These are phyloP conservation scores for Globisporangium iwayamae DNA, from an alignment of 352 stramenopile species.

Conservation along the genomic window DNA sequence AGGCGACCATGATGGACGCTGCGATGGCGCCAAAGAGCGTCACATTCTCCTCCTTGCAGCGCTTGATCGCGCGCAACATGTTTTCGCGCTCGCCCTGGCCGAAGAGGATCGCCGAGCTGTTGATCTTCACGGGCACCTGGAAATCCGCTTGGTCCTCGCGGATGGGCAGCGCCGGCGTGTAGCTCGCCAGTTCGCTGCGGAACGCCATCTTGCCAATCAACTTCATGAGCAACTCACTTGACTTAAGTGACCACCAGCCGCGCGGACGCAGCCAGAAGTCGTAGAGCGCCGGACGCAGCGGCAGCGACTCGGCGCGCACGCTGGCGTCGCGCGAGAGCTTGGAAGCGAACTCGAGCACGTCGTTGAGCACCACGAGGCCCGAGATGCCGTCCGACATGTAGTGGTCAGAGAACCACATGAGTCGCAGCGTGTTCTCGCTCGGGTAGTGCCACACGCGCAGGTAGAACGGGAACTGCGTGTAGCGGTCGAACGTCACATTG, in stretches of 20 bases:
- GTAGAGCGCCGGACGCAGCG: slow-evolving; percentile 27
- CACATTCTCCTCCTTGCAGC: slow-evolving; percentile 37
- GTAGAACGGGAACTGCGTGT: slow-evolving; percentile 9
- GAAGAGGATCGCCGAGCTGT: slow-evolving; percentile 36
- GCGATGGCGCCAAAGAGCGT: slow-evolving; percentile 35
- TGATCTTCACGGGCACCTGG: slow-evolving; percentile 14
- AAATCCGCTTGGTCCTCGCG: slow-evolving; percentile 34
- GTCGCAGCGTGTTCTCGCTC: neutral
- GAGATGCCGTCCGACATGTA: slow-evolving; percentile 13
- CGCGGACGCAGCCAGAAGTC: slow-evolving; percentile 25
- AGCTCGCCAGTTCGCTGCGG: neutral
- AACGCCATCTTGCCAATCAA: slow-evolving; percentile 9
- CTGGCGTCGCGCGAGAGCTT: slow-evolving; percentile 7
- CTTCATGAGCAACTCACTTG: slow-evolving; percentile 23
- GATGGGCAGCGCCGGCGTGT: slow-evolving; percentile 13
- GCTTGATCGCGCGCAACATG: slow-evolving; percentile 24
- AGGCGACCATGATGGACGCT: slow-evolving; percentile 27
- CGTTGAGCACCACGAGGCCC: slow-evolving; percentile 10
- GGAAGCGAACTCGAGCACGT: slow-evolving; percentile 9
- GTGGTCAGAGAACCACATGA: slow-evolving; percentile 11
- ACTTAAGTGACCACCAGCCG: slow-evolving; percentile 16
- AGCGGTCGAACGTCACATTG: slow-evolving; percentile 9
- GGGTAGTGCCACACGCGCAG: slow-evolving; percentile 10
- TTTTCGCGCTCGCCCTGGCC: slow-evolving; percentile 30
- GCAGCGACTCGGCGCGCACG: slow-evolving; percentile 2